phyloP scores from a whole-genome alignment of 768 basidiomycete species.

The Artomyces pyxidatus region DNA sequence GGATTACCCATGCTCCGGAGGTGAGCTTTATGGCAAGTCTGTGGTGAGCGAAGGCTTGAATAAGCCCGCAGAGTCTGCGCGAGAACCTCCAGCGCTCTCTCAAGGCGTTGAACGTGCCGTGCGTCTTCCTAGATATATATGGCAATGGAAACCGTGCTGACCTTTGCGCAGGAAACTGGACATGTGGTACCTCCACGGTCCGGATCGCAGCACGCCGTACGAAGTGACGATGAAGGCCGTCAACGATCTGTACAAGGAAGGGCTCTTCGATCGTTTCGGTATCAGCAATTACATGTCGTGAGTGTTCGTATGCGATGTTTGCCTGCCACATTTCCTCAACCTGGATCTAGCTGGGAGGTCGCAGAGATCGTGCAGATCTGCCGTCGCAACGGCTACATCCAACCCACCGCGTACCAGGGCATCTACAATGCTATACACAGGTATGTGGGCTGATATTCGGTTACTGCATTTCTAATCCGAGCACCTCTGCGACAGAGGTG shows the following conservation, averaged over 20 bases:
- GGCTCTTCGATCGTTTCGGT: constrained; percentile 41
- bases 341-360: constrained; percentile 29
- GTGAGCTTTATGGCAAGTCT: constrained; percentile 1
- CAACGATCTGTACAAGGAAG: constrained; percentile 42
- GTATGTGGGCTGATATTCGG: constrained; percentile 3
- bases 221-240: constrained; percentile 39
- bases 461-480: background rate
- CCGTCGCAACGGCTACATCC: constrained; percentile 22
- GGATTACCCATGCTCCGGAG: constrained; percentile 20
- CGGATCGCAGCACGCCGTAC: constrained; percentile 36
- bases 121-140: too few species aligned
- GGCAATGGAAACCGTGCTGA: too few species aligned
- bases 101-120: constrained; percentile 43
- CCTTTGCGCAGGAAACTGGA: constrained; percentile 23
- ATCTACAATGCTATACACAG: constrained; percentile 37
- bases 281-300: constrained; percentile 37
- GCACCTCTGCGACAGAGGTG: constrained; percentile 18
- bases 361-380: constrained; percentile 33
- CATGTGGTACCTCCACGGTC: constrained; percentile 42
- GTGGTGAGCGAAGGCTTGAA: background rate
- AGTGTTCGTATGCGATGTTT: constrained; percentile 10
- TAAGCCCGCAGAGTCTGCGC: constrained; percentile 24
- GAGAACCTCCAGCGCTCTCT: constrained; percentile 26
- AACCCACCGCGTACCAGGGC: constrained; percentile 15
- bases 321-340: constrained; percentile 1